Evolutionary conservation across 345 rosid species (phyloP).

Genomic region (Syzygium grande): DNA sequence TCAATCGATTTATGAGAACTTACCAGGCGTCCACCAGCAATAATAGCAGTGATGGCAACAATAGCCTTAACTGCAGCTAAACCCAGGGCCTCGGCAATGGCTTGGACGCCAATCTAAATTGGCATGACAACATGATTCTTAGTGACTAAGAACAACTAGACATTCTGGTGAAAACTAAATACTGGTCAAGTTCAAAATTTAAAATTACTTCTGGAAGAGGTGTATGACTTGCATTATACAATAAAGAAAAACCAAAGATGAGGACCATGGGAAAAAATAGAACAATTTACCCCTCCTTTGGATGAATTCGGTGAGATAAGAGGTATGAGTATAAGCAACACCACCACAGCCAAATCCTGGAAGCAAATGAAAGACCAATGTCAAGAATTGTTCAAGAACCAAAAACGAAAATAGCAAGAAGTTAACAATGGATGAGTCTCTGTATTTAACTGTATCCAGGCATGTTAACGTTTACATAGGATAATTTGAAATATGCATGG

Average conservation of each 20-base stretch:
- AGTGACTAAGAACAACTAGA: neutral
- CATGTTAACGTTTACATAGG: neutral
- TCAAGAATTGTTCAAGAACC: neutral
- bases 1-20: constrained; percentile 9
- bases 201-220: neutral
- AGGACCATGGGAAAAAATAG: constrained; percentile 1
- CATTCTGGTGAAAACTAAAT: neutral
- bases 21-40: constrained; percentile 98
- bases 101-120: constrained; percentile 84
- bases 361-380: neutral
- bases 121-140: neutral
- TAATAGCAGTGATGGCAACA: constrained; percentile 89
- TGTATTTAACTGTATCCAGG: neutral
- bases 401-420: neutral
- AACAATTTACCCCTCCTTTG: constrained; percentile 91
- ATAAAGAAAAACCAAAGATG: neutral
- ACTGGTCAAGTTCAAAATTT: neutral
- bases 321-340: constrained; percentile 93
- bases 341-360: constrained; percentile 99
- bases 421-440: neutral
- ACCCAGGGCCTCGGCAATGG: constrained; percentile 99
- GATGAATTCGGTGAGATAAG: constrained; percentile 97
- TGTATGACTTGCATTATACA: neutral
- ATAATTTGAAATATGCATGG: neutral
- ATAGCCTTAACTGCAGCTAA: constrained; percentile 92